A percentile compares a stretch with the other conserved stretches of the same genome.
Conservation (phyloP, 768 basidiomycete species). For the Suillus americanus region DNA sequence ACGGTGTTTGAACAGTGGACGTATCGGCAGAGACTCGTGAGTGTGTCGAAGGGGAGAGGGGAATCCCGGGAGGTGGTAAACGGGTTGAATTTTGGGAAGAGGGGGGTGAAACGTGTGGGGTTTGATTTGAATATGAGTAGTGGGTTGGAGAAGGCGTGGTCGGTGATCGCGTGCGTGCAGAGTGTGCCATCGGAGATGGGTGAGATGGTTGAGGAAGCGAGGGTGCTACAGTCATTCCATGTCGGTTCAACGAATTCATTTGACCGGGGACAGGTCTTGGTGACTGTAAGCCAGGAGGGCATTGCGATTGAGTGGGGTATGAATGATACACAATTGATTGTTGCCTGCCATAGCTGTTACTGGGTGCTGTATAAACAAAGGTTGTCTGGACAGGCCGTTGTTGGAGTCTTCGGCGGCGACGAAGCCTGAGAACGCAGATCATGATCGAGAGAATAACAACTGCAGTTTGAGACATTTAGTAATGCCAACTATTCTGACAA, state of each 20-base stretch:
- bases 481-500: not conserved
- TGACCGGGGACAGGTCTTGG: not conserved
- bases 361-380: not conserved
- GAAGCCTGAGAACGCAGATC: not conserved
- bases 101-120: not conserved
- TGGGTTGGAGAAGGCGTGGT: not conserved
- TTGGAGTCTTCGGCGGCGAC: not conserved
- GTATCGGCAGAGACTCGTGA: not conserved
- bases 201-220: not conserved
- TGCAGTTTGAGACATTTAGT: not conserved
- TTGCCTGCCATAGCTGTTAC: not conserved
- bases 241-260: not conserved
- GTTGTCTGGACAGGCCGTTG: not conserved
- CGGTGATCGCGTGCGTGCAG: not conserved
- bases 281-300: not conserved
- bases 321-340: not conserved
- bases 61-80: not conserved
- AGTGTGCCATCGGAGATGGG: slow-evolving; percentile 6
- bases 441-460: not conserved
- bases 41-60: not conserved
- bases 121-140: not conserved
- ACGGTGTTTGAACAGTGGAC: not conserved
- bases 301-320: not conserved
- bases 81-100: not conserved
- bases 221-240: not conserved